Base-by-base conservation (phyloP, 768 basidiomycete genomes). In the Suillus hirtellus region DNA sequence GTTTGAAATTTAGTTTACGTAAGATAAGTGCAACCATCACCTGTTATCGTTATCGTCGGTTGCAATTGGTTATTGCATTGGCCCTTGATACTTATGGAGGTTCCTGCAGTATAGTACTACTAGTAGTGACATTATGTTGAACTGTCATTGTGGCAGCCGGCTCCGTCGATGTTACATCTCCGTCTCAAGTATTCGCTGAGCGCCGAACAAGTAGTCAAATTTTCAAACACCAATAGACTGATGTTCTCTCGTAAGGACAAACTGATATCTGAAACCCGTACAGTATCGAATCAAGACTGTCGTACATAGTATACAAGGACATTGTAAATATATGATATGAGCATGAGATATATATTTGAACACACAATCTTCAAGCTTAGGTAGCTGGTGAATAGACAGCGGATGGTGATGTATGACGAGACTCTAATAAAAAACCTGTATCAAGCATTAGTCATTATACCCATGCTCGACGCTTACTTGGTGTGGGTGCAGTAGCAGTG, bases 401-500 rank as follows among this genome's bases (percentile, higher is more conserved):
- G 6, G 40, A 42, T 42, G 17, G 17, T 10, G 24, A 42, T 15
- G 42, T 19, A 27, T 42, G 42, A 6, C 17, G 3, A 42, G 31
- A 6, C 40, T 19, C 38, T 17, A 44, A 31, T 31, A 37, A 37
- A 27, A 55, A 56, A 24, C 24, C 24, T 21, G 38, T 6, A 34
- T n/a, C 40, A 2, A n/a, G 11, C 40, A 42, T 27, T 6, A 3
- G 15, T 42, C 11, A 12, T 37, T 19, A 58, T 58, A 58, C 24
- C 56, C 56, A 58, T 19, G 40, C 40, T 58, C 27, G 56, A 27
- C 40, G 56, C 6, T 58, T 42, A 12, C 3, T 42, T n/a, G 56
- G 17, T 34, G 66, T 58, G 38, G 73, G 72, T 5, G 73, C 71
- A 7, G 73, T 69, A 46, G 75, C 70, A 2, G 70, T 65, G 49